These are phyloP conservation scores for Henckelia pumila DNA, from an alignment of 257 asterid genomes.

Conservation along the genomic window DNA sequence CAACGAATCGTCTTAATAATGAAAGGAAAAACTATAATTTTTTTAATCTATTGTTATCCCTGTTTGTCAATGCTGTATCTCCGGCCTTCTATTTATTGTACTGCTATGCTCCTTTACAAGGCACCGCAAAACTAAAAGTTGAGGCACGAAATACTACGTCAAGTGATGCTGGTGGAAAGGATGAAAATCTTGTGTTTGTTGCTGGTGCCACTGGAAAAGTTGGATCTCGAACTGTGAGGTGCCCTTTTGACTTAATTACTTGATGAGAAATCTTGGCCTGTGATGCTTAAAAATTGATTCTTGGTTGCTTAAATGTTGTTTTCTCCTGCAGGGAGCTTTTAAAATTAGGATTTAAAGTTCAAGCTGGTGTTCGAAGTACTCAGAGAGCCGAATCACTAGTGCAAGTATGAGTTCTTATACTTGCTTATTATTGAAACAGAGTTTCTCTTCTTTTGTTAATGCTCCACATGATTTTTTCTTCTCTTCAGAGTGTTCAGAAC, in stretches of 20 bases:
- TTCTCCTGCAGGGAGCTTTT: constrained; percentile 78
- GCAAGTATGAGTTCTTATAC: constrained; percentile 47
- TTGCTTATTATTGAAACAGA: not conserved
- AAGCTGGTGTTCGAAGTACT: constrained; percentile 82
- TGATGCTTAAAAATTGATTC: constrained; percentile 3
- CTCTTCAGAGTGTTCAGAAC: constrained; percentile 65
- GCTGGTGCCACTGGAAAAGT: constrained; percentile 98
- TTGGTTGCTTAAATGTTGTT: constrained; percentile 22
- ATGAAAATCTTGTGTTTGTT: constrained; percentile 69
- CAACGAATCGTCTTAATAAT: constrained; percentile 2
- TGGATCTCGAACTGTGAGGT: constrained; percentile 97
- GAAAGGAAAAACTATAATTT: not conserved
- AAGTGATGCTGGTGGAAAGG: constrained; percentile 42
- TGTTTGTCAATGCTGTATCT: constrained; percentile 2
- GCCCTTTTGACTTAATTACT: constrained; percentile 16
- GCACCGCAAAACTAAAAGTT: constrained; percentile 41
- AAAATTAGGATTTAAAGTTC: constrained; percentile 73
- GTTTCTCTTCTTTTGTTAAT: not conserved
- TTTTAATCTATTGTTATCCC: not conserved
- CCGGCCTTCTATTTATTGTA: not conserved
- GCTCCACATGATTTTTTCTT: constrained; percentile 25
- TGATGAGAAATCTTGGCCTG: constrained; percentile 3
- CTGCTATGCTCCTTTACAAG: constrained; percentile 30
- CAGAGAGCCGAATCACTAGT: constrained; percentile 84
- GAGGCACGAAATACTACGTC: constrained; percentile 48